A percentile compares a stretch with the other conserved stretches of the same genome.
phyloP scores from a whole-genome alignment of 371 early-diverging fungal genomes.

The Rhizopus delemar region DNA sequence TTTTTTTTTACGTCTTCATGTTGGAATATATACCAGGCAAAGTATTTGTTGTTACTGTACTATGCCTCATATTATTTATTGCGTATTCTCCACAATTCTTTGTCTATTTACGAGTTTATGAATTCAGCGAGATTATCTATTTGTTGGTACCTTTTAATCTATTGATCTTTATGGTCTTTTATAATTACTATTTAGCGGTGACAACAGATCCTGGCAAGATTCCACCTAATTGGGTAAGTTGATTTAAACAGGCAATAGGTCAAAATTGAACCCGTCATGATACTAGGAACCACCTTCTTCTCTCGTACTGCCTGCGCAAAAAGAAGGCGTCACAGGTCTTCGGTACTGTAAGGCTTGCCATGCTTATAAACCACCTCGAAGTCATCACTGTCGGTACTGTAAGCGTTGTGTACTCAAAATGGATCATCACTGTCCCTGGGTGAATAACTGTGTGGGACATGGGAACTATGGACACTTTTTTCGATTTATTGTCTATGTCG shows the following conservation, averaged over 20 bases:
- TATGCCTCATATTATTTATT: constrained; percentile 38
- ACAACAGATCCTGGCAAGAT: constrained; percentile 80
- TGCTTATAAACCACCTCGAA: constrained; percentile 78
- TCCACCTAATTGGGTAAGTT: constrained; percentile 68
- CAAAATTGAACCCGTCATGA: neutral
- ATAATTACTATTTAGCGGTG: constrained; percentile 83
- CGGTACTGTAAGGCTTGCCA: constrained; percentile 78
- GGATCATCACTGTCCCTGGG: constrained; percentile 98
- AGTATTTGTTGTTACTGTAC: constrained; percentile 45
- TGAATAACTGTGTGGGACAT: constrained; percentile 95
- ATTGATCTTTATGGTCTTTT: constrained; percentile 65
- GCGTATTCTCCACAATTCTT: constrained; percentile 48
- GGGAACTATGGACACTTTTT: constrained; percentile 88
- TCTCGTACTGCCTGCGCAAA: constrained; percentile 11
- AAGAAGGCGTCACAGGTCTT: constrained; percentile 47
- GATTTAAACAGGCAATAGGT: constrained; percentile 23
- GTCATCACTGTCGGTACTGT: constrained; percentile 85
- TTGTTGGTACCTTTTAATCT: constrained; percentile 63
- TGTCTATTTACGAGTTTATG: constrained; percentile 37
- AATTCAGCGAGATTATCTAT: constrained; percentile 21
- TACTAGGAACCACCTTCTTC: constrained; percentile 46
- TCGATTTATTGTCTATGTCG: constrained; percentile 79
- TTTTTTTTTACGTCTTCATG: constrained; percentile 21
- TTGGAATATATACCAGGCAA: constrained; percentile 47
- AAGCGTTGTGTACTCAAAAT: constrained; percentile 84